Evolutionary conservation across 225 moss, liverwort and hornwort species (phyloP).

Genomic region (Takakia lepidozioides): DNA sequence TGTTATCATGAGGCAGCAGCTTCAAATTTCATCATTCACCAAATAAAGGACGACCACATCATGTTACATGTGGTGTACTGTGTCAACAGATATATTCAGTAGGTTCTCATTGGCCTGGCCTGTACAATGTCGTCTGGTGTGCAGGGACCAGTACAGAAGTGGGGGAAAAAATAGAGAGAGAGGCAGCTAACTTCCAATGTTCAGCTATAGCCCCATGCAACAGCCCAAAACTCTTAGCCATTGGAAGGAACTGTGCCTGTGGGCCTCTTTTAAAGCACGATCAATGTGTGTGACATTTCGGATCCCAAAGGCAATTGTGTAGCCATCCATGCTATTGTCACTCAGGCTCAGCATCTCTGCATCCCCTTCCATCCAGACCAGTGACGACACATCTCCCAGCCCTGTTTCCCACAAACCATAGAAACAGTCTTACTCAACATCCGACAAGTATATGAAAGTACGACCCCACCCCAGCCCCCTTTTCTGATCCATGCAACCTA

Average conservation of each 20-base stretch:
- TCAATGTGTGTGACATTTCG: constrained; percentile 94
- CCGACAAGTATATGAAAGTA: background rate
- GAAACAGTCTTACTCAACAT: background rate
- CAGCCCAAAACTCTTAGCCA: no score
- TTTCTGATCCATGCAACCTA: no score
- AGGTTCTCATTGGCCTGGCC: no score
- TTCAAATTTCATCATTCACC: background rate
- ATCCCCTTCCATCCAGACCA: constrained; percentile 94
- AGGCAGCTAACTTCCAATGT: no score
- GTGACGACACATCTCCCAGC: constrained; percentile 53
- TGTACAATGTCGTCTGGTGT: no score
- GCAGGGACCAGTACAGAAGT: no score
- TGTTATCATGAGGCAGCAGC: background rate
- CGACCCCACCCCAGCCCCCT: no score
- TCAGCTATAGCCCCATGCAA: no score
- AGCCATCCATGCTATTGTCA: constrained; percentile 83
- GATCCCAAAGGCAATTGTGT: constrained; percentile 94
- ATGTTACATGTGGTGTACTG: no score
- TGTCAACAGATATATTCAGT: no score
- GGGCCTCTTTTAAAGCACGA: constrained; percentile 77
- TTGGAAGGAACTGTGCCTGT: constrained; percentile 39
- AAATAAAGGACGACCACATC: no score
- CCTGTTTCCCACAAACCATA: constrained; percentile 27
- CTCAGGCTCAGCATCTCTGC: constrained; percentile 74
- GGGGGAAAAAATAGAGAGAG: no score